Conservation (phyloP, 2,329 filamentous ascomycete genomes). For the Arthrobotrys pseudoclavata region DNA sequence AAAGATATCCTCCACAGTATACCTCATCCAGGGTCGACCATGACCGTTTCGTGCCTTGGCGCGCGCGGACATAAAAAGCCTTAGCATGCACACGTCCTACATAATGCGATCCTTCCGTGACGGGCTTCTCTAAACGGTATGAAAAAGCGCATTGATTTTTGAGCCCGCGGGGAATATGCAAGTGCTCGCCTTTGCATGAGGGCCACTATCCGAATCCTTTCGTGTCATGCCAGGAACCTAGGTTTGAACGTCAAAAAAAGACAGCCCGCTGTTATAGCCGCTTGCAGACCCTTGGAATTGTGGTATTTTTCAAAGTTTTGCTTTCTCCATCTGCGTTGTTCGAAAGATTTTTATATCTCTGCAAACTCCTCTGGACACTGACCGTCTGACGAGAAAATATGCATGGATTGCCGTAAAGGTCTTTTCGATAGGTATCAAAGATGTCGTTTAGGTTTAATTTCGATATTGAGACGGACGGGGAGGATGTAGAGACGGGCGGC, state of each 20-base stretch:
- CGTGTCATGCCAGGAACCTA: conserved; percentile 13
- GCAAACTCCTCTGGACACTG: conserved; percentile 2
- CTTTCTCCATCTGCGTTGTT: conserved; percentile 33
- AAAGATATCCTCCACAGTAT: conserved; percentile 23
- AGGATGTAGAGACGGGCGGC: conserved; percentile 16
- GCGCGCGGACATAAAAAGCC: conserved; percentile 11
- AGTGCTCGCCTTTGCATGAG: conserved; percentile 18
- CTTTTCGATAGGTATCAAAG: neutral
- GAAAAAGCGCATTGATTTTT: conserved; percentile 24
- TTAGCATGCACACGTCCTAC: neutral
- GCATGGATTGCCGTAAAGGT: neutral
- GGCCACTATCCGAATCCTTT: conserved; percentile 6
- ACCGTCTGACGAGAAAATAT: neutral
- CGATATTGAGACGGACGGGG: conserved; percentile 44
- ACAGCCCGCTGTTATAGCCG: neutral
- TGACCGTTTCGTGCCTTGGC: conserved; percentile 18
- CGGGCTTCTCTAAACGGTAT: conserved; percentile 19
- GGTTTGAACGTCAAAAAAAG: neutral
- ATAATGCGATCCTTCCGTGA: neutral
- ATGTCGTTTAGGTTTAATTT: conserved; percentile 60
- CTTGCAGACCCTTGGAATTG: conserved; percentile 26
- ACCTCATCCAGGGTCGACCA: neutral
- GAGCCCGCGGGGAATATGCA: conserved; percentile 7
- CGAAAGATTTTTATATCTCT: conserved; percentile 33
- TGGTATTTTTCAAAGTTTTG: conserved; percentile 40